Base-by-base conservation (phyloP, 306 rosid species). In the Malus domestica region DNA sequence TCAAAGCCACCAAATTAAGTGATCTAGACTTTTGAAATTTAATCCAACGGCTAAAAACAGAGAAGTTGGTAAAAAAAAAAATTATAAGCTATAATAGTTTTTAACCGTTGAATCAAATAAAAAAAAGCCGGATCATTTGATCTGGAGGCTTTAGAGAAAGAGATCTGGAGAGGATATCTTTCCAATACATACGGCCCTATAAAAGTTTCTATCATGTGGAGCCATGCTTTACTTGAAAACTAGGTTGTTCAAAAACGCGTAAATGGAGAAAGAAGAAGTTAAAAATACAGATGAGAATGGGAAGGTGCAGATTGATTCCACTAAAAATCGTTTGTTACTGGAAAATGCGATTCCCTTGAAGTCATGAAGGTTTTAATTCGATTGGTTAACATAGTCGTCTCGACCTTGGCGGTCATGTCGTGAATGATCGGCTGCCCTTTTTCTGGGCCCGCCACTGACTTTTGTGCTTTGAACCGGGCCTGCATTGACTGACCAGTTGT, bases 201-300 rank as follows among this genome's bases (percentile, higher is more conserved):
- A 33, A 33, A 33, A 33, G 35, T 33, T 33, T 33, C 6, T 33
- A 33, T 33, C 70, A 45, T 44, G 70, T 44, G 70, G 80, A 69
- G 22, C 75, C 76, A 67, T 6, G 58, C 42, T 70, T 59, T 76
- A 69, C 75, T 45, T 13, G 23, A 69, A 38, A 40, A 40, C 10
- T 35, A 33, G 65, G 3, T 29, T 20, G 25, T 59, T 61, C 57
- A 46, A 71, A 78, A 66, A 32, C 81, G 72, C 71, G 76, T 70
- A 55, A 10, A 61, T 27, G 35, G 18, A 61, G 4, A 23, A n/a
- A n/a, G n/a, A 13, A 12, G 27, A 13, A 27, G 35, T 22, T 12
- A 5, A 16, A 58, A 58, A 13, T n/a, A 22, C 5, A 58, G 15
- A 10, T 11, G 33, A 25, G 35, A 13, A 6, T 23, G 18, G 35